These are phyloP conservation scores for Rhododendron kiyosumense DNA, from an alignment of 148 eudicot species.

Conservation along the genomic window DNA sequence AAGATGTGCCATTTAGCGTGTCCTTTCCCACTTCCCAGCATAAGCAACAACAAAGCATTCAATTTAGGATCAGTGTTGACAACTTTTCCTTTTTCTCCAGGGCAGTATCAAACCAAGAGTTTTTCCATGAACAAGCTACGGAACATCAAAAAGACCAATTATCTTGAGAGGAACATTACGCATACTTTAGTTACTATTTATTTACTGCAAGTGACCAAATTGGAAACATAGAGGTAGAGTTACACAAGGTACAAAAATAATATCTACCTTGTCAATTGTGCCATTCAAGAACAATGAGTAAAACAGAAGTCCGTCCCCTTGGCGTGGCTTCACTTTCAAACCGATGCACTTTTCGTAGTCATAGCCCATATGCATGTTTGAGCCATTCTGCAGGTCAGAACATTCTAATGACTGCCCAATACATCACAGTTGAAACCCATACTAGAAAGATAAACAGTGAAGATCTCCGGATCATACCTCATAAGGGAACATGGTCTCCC, in stretches of 20 bases:
- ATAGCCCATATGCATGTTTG: slow-evolving; percentile 34
- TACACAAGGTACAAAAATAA: not conserved
- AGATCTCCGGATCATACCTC: slow-evolving; percentile 36
- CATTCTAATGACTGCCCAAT: not conserved
- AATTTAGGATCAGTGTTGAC: not conserved
- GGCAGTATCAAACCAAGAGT: not conserved
- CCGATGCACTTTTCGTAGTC: slow-evolving; percentile 59
- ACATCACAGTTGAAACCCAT: not conserved
- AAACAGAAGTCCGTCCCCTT: slow-evolving; percentile 65
- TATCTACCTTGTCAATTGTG: slow-evolving; percentile 64
- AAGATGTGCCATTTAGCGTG: not conserved
- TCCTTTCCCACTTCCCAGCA: slow-evolving; percentile 3
- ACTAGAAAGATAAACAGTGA: not conserved
- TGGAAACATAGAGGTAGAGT: not conserved
- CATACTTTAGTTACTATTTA: not conserved
- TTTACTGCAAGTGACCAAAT: not conserved
- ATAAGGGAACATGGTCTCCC: slow-evolving; percentile 74
- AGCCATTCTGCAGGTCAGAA: slow-evolving; percentile 41
- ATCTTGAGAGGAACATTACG: not conserved
- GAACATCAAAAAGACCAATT: not conserved
- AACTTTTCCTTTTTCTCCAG: not conserved
- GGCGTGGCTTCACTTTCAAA: slow-evolving; percentile 59
- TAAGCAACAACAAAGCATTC: not conserved
- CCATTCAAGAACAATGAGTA: slow-evolving; percentile 60
- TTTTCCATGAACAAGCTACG: not conserved